A percentile compares a stretch with the other conserved stretches of the same genome.
phyloP scores from a whole-genome alignment of 2,329 filamentous ascomycete genomes.

The Fusarium domesticum region DNA sequence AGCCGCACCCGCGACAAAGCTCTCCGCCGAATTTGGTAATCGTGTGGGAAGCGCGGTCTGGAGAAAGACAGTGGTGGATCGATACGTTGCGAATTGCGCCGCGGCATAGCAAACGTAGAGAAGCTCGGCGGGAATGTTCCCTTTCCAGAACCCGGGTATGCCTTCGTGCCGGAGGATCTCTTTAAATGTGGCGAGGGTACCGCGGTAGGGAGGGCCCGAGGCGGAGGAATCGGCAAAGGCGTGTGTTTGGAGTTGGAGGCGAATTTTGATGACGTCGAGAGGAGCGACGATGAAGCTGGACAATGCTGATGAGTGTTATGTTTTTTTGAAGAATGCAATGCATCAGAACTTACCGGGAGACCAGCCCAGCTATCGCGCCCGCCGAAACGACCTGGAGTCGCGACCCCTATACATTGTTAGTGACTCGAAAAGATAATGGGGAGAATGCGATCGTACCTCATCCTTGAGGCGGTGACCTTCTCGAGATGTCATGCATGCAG shows the following conservation, averaged over 20 bases:
- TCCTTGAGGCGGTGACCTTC: conserved; percentile 53
- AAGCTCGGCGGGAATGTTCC: conserved; percentile 91
- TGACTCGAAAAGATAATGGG: background rate
- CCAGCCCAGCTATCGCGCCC: conserved; percentile 69
- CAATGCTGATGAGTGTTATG: conserved; percentile 12
- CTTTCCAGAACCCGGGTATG: conserved; percentile 88
- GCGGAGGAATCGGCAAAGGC: conserved; percentile 71
- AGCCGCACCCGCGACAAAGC: conserved; percentile 77
- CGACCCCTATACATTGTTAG: conserved; percentile 45
- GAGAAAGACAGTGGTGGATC: conserved; percentile 67
- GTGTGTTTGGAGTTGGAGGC: conserved; percentile 88
- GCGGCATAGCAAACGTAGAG: conserved; percentile 91
- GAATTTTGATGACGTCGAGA: conserved; percentile 97
- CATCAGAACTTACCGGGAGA: conserved; percentile 68
- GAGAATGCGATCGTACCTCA: conserved; percentile 49
- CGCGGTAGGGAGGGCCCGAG: conserved; percentile 60
- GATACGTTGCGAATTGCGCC: conserved; percentile 87
- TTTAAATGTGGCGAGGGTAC: conserved; percentile 70
- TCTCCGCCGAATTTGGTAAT: conserved; percentile 67
- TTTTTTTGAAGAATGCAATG: background rate
- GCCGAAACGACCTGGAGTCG: conserved; percentile 55
- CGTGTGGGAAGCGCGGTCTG: conserved; percentile 44
- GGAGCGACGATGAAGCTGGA: conserved; percentile 85
- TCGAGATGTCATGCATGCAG: conserved; percentile 37
- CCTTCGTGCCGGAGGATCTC: conserved; percentile 80